Percentiles rank a stretch among this genome's conserved stretches.
Evolutionary conservation across 345 rosid genomes (phyloP).

Genomic region (Arabis hirsuta): DNA sequence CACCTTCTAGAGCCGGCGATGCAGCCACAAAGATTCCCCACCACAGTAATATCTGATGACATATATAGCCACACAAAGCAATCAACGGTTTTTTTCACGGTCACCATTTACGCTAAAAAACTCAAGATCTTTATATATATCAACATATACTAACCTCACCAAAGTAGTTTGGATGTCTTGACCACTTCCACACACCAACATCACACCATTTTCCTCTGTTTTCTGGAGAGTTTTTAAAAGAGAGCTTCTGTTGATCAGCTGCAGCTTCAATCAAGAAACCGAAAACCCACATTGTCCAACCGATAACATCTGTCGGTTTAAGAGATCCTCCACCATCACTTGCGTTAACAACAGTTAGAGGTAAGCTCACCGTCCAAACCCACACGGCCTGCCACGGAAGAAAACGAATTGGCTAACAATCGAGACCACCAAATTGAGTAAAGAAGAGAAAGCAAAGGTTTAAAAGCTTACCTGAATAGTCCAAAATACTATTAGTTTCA

Average conservation of each 20-base stretch:
- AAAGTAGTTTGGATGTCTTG: slow-evolving; percentile 93
- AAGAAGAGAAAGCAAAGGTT: neutral
- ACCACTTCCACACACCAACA: slow-evolving; percentile 76
- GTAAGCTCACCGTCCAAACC: slow-evolving; percentile 96
- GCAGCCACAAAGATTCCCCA: slow-evolving; percentile 91
- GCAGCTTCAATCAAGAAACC: slow-evolving; percentile 68
- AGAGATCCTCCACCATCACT: slow-evolving; percentile 67
- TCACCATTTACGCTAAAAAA: too few species aligned
- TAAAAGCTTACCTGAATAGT: slow-evolving; percentile 64
- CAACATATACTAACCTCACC: slow-evolving; percentile 70
- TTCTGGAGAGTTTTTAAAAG: slow-evolving; percentile 75
- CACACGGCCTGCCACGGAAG: slow-evolving; percentile 69
- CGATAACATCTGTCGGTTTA: slow-evolving; percentile 68
- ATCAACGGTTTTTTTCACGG: neutral
- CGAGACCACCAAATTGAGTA: neutral
- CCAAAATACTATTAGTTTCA: slow-evolving; percentile 82
- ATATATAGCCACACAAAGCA: too few species aligned
- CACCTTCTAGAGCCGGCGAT: slow-evolving; percentile 69
- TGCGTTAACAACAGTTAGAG: slow-evolving; percentile 85
- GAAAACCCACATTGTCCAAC: slow-evolving; percentile 84
- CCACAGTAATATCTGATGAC: slow-evolving; percentile 74
- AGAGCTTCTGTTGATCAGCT: slow-evolving; percentile 91
- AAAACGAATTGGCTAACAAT: neutral
- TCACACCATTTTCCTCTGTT: slow-evolving; percentile 88
- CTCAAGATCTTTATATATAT: too few species aligned